Conservation (phyloP, 1,284 basidiomycete species). For the Puccinia polysora region DNA sequence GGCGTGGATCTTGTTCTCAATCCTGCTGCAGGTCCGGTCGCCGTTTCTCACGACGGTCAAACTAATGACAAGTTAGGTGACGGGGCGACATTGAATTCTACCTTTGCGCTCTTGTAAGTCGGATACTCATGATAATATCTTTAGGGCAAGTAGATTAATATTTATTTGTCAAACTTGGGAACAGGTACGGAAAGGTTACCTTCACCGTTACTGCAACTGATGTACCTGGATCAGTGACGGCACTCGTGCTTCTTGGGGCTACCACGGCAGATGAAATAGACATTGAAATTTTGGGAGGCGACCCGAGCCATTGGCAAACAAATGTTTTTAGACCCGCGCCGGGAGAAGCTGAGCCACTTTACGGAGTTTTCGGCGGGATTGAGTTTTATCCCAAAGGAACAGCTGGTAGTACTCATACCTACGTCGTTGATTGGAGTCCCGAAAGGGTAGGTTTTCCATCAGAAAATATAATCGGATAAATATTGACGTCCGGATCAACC, state of each 20-base stretch:
- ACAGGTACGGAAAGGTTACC: constrained; percentile 38
- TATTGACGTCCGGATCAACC: neutral
- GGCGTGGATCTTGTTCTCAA: constrained; percentile 30
- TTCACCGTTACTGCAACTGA: constrained; percentile 16
- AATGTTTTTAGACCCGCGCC: constrained; percentile 43
- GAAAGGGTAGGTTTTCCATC: constrained; percentile 14
- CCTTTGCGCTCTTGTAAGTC: constrained; percentile 23
- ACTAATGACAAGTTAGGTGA: constrained; percentile 27
- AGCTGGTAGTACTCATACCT: constrained; percentile 10
- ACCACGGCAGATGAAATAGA: constrained; percentile 42
- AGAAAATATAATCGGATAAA: neutral
- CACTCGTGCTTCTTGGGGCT: constrained; percentile 28
- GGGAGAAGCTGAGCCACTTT: constrained; percentile 33
- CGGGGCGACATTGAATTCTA: constrained; percentile 27
- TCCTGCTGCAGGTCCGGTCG: constrained; percentile 20
- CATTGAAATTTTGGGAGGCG: constrained; percentile 38
- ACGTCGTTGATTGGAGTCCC: constrained; percentile 38
- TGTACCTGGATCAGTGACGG: constrained; percentile 33
- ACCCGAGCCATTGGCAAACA: constrained; percentile 36
- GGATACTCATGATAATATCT: neutral
- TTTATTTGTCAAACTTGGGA: neutral
- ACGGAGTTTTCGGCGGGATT: constrained; percentile 41
- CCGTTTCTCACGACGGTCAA: constrained; percentile 4
- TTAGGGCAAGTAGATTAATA: no score
- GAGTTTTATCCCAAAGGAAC: constrained; percentile 10